phyloP scores from a whole-genome alignment of 192 early-diverging fungal genomes.

The Coemansia sp. region DNA sequence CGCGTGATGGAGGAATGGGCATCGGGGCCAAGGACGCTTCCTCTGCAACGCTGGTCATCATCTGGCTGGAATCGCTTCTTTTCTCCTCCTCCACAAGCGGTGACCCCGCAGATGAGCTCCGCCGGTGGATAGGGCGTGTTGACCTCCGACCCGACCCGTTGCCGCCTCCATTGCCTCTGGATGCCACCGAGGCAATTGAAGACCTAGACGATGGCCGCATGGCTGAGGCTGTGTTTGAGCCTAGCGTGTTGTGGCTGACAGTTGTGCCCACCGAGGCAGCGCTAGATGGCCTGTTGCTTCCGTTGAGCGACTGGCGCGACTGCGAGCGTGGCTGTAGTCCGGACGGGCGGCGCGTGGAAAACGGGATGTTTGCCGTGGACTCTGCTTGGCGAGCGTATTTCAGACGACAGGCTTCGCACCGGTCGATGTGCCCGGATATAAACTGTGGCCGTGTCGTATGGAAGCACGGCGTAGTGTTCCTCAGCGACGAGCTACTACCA shows the following conservation, averaged over 20 bases:
- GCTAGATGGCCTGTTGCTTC: slow-evolving; percentile 27
- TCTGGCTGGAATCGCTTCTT: slow-evolving; percentile 22
- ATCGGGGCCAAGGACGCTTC: slow-evolving; percentile 5
- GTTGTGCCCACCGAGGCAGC: slow-evolving; percentile 28
- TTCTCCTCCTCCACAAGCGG: slow-evolving; percentile 25
- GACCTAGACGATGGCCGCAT: slow-evolving; percentile 46
- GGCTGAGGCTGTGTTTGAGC: slow-evolving; percentile 7
- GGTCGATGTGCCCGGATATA: slow-evolving; percentile 55
- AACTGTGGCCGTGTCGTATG: slow-evolving; percentile 55
- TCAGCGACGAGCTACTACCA: slow-evolving; percentile 38
- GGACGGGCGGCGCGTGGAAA: slow-evolving; percentile 37
- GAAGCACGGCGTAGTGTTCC: slow-evolving; percentile 47
- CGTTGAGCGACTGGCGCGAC: slow-evolving; percentile 40
- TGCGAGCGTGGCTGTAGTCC: slow-evolving; percentile 25
- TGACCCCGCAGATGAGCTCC: slow-evolving; percentile 50
- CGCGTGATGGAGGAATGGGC: slow-evolving; percentile 16
- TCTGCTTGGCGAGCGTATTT: slow-evolving; percentile 57
- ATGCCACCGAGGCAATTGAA: slow-evolving; percentile 29
- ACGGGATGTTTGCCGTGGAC: slow-evolving; percentile 32
- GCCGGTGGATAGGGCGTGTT: slow-evolving; percentile 23
- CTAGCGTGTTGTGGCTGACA: slow-evolving; percentile 11
- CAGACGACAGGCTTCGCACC: slow-evolving; percentile 52
- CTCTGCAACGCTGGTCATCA: slow-evolving; percentile 32
- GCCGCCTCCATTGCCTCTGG: slow-evolving; percentile 13
- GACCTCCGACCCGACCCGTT: slow-evolving; percentile 8